phyloP scores from a whole-genome alignment of 2,329 filamentous ascomycete genomes.

The Apiospora malaysiana region DNA sequence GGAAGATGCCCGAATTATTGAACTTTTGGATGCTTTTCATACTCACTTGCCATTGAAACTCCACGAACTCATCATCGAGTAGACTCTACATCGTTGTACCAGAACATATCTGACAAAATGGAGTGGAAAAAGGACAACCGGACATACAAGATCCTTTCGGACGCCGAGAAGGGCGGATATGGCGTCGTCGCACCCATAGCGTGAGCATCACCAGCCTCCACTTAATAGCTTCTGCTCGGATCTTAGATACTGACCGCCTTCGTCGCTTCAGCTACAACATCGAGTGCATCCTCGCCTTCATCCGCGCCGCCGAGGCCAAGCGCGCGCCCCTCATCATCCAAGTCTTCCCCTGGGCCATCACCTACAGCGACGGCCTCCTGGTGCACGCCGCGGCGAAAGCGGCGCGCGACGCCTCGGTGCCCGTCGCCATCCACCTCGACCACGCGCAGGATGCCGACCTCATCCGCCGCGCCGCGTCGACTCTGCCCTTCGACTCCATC shows the following conservation, averaged over 20 bases:
- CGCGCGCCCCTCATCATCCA: slow-evolving; percentile 69
- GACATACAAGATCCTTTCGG: slow-evolving; percentile 56
- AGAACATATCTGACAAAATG: slow-evolving; percentile 17
- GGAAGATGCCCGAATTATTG: not conserved
- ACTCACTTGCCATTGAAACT: not conserved
- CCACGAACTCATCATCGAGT: not conserved
- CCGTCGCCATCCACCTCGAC: slow-evolving; percentile 69
- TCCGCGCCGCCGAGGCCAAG: slow-evolving; percentile 55
- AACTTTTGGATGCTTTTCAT: not conserved
- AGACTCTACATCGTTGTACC: not conserved
- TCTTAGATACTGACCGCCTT: not conserved
- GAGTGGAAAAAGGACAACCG: slow-evolving; percentile 43
- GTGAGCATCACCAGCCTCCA: slow-evolving; percentile 32
- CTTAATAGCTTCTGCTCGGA: too few species aligned
- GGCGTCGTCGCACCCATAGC: slow-evolving; percentile 60
- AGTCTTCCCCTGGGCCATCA: slow-evolving; percentile 73
- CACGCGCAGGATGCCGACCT: slow-evolving; percentile 67
- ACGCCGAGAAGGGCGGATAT: slow-evolving; percentile 59
- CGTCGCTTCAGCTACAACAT: slow-evolving; percentile 63
- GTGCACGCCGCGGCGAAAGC: slow-evolving; percentile 61
- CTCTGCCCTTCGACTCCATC: slow-evolving; percentile 69
- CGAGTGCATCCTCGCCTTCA: slow-evolving; percentile 65
- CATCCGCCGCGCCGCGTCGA: slow-evolving; percentile 61
- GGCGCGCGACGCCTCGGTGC: slow-evolving; percentile 60
- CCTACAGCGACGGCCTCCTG: slow-evolving; percentile 62